Evolutionary conservation across 768 basidiomycete species (phyloP).

Genomic region (Termitomyces sp.): DNA sequence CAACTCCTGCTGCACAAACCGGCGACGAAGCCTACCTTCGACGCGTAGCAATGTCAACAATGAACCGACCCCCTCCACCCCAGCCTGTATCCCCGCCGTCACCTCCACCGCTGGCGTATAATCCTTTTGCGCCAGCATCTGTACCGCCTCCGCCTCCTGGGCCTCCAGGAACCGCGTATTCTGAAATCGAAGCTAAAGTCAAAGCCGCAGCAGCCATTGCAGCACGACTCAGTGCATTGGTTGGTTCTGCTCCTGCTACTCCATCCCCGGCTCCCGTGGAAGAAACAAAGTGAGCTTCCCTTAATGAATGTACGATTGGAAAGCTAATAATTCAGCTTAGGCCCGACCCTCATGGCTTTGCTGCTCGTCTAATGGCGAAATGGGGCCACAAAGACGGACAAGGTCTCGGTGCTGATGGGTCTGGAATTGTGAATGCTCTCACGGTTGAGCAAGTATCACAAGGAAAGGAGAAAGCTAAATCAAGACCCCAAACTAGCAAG

Average conservation of each 20-base stretch:
- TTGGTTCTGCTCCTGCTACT: constrained; percentile 24
- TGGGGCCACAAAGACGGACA: constrained; percentile 96
- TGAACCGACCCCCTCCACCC: constrained; percentile 16
- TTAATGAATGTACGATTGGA: background rate
- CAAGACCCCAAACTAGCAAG: constrained; percentile 27
- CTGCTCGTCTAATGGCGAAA: constrained; percentile 89
- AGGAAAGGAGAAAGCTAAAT: constrained; percentile 35
- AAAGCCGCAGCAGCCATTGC: constrained; percentile 84
- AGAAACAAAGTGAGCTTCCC: constrained; percentile 27
- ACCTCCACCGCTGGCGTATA: constrained; percentile 58
- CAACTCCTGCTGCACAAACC: constrained; percentile 31
- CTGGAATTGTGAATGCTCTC: constrained; percentile 87
- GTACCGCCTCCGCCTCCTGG: constrained; percentile 52
- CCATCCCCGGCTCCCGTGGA: constrained; percentile 26
- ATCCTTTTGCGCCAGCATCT: constrained; percentile 65
- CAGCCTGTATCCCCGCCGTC: constrained; percentile 34
- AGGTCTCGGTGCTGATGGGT: constrained; percentile 81
- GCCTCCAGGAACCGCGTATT: constrained; percentile 27
- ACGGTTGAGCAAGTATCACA: constrained; percentile 66
- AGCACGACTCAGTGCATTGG: constrained; percentile 64
- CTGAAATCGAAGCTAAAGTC: constrained; percentile 60
- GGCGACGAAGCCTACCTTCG: constrained; percentile 72
- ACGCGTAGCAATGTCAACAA: constrained; percentile 54
- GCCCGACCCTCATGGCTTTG: constrained; percentile 71
- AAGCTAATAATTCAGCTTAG: constrained; percentile 18